phyloP scores from a whole-genome alignment of 345 rosid genomes.

The Brassica rapa region DNA sequence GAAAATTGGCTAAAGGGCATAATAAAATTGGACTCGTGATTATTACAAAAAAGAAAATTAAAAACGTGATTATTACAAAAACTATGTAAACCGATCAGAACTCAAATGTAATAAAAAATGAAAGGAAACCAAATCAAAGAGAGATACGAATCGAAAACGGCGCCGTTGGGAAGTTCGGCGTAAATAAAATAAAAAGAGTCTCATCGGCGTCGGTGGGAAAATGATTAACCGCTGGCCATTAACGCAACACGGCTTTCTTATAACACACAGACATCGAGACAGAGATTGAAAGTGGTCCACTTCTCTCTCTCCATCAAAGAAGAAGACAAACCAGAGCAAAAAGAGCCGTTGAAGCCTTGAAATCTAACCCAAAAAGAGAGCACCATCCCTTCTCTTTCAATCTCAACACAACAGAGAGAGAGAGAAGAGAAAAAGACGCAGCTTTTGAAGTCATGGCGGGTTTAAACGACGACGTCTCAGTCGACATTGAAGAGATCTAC shows the following conservation, averaged over 20 bases:
- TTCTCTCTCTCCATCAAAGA: conserved; percentile 17
- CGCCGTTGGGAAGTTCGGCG: conserved; percentile 9
- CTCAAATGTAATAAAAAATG: neutral
- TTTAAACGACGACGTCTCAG: conserved; percentile 58
- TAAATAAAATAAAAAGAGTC: neutral
- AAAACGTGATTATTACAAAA: neutral
- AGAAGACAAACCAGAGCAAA: conserved; percentile 22
- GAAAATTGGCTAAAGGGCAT: neutral
- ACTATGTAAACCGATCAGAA: neutral
- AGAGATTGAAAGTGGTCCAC: conserved; percentile 34
- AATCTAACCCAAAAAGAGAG: conserved; percentile 11
- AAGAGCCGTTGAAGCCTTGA: conserved; percentile 43
- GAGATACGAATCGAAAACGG: conserved; percentile 1
- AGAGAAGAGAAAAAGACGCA: neutral
- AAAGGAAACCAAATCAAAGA: neutral
- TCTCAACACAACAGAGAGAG: neutral
- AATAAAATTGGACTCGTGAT: neutral
- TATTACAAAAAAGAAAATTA: neutral
- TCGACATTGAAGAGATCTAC: conserved; percentile 79
- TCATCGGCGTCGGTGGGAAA: conserved; percentile 37
- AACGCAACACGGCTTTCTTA: conserved; percentile 34
- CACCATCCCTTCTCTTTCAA: neutral
- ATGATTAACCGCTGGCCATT: conserved; percentile 34
- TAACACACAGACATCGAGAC: conserved; percentile 38
- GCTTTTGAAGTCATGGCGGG: conserved; percentile 53